Evolutionary conservation across 176 grass and related monocot species (phyloP).

Genomic region (Avena atlantica): DNA sequence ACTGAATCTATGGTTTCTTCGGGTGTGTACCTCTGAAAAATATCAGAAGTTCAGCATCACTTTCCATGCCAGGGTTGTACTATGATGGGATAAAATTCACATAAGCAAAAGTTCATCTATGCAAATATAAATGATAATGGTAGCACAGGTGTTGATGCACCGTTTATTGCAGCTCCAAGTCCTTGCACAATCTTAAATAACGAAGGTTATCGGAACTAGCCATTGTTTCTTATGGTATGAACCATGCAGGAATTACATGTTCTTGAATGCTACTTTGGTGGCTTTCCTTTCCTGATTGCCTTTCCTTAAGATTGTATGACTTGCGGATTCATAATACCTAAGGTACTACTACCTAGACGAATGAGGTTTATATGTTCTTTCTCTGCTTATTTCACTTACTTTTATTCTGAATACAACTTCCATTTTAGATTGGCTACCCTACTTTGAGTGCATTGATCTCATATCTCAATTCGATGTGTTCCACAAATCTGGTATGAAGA

Average conservation of each 20-base stretch:
- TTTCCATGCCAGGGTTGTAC: no score
- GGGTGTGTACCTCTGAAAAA: no score
- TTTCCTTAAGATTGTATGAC: constrained; percentile 72
- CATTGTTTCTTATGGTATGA: constrained; percentile 78
- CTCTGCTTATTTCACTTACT: neutral
- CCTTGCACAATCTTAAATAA: constrained; percentile 36
- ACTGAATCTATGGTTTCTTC: no score
- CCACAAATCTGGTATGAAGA: constrained; percentile 58
- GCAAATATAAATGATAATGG: constrained; percentile 50
- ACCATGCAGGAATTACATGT: constrained; percentile 89
- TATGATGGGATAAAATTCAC: no score
- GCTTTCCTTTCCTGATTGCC: constrained; percentile 80
- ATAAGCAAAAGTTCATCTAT: constrained; percentile 22
- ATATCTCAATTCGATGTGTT: constrained; percentile 74
- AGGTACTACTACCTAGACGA: constrained; percentile 43
- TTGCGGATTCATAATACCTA: constrained; percentile 60
- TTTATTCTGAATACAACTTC: constrained; percentile 35
- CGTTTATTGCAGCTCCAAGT: constrained; percentile 36
- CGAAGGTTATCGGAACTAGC: constrained; percentile 44
- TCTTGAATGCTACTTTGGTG: constrained; percentile 89
- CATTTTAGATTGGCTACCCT: constrained; percentile 68
- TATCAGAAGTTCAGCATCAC: no score
- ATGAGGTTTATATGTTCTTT: neutral
- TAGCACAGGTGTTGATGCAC: constrained; percentile 34
- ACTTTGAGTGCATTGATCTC: constrained; percentile 74